These are phyloP conservation scores for Helicosporidium sp. DNA, from an alignment of 139 green algal species.

Conservation along the genomic window DNA sequence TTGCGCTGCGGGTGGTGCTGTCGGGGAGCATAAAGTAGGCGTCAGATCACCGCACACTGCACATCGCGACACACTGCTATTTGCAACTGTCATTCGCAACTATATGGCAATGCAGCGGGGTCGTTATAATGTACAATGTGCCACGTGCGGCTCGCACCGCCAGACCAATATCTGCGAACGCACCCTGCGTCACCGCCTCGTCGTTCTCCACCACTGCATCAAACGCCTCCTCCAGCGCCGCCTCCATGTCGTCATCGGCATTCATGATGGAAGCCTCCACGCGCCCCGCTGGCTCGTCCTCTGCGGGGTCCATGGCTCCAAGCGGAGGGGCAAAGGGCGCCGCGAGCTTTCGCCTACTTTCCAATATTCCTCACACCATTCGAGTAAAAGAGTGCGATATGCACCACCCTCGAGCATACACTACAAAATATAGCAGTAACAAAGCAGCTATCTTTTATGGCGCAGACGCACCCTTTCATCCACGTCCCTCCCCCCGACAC, in stretches of 20 bases:
- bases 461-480: no score
- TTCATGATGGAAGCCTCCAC: no score
- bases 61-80: no score
- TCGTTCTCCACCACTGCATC: constrained; percentile 1
- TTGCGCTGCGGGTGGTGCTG: neutral
- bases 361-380: no score
- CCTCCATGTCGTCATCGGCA: constrained; percentile 16
- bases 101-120: neutral
- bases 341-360: neutral
- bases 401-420: no score
- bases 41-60: no score
- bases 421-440: neutral
- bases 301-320: neutral
- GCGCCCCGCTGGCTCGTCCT: no score
- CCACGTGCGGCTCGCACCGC: neutral
- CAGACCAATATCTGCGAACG: neutral
- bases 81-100: neutral
- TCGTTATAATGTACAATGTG: neutral
- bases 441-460: no score
- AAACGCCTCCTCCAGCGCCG: constrained; percentile 6
- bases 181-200: neutral
- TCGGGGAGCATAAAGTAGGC: no score
- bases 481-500: no score
- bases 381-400: no score
- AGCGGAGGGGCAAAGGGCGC: neutral